These are phyloP conservation scores for Candida corydali DNA, from an alignment of 805 yeast genomes.

Conservation along the genomic window DNA sequence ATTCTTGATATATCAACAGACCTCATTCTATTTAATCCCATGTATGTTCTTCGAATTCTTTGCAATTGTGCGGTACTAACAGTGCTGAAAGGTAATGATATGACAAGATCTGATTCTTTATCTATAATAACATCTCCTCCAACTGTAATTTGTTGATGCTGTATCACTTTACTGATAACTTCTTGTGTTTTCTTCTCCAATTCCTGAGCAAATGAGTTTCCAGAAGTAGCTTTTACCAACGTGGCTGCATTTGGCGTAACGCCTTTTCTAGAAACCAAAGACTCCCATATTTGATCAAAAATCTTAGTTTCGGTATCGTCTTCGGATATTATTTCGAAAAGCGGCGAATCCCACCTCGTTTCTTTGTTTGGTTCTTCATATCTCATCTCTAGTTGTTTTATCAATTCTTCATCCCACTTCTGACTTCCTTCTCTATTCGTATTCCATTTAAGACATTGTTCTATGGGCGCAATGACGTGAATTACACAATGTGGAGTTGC, in stretches of 20 bases:
- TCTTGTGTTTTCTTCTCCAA: constrained; percentile 68
- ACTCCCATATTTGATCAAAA: constrained; percentile 63
- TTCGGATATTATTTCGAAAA: constrained; percentile 63
- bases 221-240: constrained; percentile 71
- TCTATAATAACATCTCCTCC: constrained; percentile 44
- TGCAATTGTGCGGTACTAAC: constrained; percentile 77
- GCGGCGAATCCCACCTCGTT: constrained; percentile 91
- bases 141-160: constrained; percentile 56
- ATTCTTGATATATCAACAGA: constrained; percentile 68
- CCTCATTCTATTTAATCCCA: constrained; percentile 76
- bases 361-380: constrained; percentile 90
- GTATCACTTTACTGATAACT: constrained; percentile 59
- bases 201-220: constrained; percentile 71
- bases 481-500: constrained; percentile 80
- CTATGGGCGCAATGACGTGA: constrained; percentile 69
- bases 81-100: constrained; percentile 59
- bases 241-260: constrained; percentile 85
- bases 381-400: constrained; percentile 70
- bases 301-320: constrained; percentile 49
- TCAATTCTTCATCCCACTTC: constrained; percentile 62
- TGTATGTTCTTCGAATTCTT: constrained; percentile 76
- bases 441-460: constrained; percentile 64
- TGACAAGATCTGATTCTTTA: constrained; percentile 38
- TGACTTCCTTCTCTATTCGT: constrained; percentile 17
- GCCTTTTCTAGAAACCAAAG: constrained; percentile 55